Evolutionary conservation across 1,284 basidiomycete genomes (phyloP).

Genomic region (Porodaedalea pini): DNA sequence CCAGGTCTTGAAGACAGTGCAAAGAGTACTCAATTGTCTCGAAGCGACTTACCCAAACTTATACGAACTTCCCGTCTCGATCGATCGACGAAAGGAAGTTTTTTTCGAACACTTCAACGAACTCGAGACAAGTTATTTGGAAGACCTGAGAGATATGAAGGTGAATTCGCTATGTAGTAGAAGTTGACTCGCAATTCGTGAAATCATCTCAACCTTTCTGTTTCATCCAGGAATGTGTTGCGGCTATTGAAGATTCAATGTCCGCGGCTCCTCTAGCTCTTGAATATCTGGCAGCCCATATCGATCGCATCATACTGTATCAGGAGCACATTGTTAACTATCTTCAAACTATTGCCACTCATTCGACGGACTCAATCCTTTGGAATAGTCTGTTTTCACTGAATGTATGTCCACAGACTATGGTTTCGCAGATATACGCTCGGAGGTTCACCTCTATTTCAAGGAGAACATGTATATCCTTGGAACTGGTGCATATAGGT

Average conservation of each 20-base stretch:
- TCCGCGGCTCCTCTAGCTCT: neutral
- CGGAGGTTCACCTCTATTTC: neutral
- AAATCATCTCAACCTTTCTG: no score
- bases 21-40: conserved; percentile 33
- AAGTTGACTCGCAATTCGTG: no score
- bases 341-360: neutral
- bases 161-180: neutral
- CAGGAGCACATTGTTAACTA: conserved; percentile 7
- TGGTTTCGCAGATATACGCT: neutral
- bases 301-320: conserved; percentile 9
- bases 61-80: conserved; percentile 31
- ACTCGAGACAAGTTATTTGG: neutral
- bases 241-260: neutral
- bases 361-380: conserved; percentile 5
- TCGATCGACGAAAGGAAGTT: conserved; percentile 25
- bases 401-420: neutral
- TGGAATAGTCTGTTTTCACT: conserved; percentile 9
- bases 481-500: conserved; percentile 17
- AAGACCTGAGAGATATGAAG: conserved; percentile 6
- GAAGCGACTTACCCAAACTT: conserved; percentile 37
- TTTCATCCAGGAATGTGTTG: neutral
- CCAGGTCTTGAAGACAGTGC: conserved; percentile 36
- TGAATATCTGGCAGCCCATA: conserved; percentile 6
- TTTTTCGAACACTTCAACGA: conserved; percentile 29
- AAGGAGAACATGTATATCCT: conserved; percentile 1